Evolutionary conservation across 805 yeast species (phyloP).

Genomic region (Ogataea ganodermae): DNA sequence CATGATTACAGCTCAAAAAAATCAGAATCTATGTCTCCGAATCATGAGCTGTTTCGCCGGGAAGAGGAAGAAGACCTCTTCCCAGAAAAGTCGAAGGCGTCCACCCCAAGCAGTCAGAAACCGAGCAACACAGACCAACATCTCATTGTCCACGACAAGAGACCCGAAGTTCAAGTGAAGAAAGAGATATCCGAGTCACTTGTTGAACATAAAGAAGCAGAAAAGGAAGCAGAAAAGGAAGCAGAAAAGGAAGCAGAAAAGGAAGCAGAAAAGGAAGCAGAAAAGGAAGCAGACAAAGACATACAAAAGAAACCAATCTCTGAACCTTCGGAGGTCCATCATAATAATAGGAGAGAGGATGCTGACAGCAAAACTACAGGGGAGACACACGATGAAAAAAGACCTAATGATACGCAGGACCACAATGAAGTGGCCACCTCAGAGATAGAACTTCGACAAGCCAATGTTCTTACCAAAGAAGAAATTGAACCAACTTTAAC

Average conservation of each 20-base stretch:
- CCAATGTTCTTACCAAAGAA: no score
- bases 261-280: neutral
- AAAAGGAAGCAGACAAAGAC: neutral
- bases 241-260: neutral
- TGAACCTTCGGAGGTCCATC: neutral
- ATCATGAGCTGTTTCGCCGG: slow-evolving; percentile 9
- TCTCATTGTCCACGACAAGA: neutral
- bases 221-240: neutral
- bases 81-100: slow-evolving; percentile 15
- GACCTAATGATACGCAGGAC: neutral
- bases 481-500: no score
- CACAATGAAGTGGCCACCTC: neutral
- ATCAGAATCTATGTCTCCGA: slow-evolving; percentile 21
- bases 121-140: neutral
- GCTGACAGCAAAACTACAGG: neutral
- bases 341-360: neutral
- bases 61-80: slow-evolving; percentile 19
- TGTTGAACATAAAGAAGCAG: neutral
- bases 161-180: neutral
- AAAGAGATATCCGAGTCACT: neutral
- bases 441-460: no score
- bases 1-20: slow-evolving; percentile 9
- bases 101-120: neutral
- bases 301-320: neutral
- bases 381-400: neutral